Percentiles rank a stretch among this genome's conserved stretches.
Conservation (phyloP, 2,329 filamentous ascomycete species). For the Epichloe uncinata region DNA sequence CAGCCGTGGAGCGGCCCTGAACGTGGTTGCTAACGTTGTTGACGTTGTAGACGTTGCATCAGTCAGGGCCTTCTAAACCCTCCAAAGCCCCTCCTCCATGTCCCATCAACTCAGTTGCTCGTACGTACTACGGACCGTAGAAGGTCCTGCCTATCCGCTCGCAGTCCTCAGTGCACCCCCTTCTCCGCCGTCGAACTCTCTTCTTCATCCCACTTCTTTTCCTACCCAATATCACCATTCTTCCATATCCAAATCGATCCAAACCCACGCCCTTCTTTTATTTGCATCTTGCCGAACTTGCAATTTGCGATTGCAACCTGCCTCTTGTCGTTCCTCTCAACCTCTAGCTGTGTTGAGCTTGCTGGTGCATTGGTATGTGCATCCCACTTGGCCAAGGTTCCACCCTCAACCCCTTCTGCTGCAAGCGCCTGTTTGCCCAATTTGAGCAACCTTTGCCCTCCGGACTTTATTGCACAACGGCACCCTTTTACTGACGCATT, state of each 20-base stretch:
- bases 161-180: no score
- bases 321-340: background rate
- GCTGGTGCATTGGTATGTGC: slow-evolving; percentile 8
- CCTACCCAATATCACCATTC: background rate
- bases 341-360: slow-evolving; percentile 5
- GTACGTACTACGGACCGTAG: no score
- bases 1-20: no score
- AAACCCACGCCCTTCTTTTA: background rate
- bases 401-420: background rate
- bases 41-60: no score
- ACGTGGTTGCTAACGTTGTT: no score
- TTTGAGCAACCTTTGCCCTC: background rate
- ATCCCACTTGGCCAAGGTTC: background rate
- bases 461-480: background rate
- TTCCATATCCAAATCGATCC: slow-evolving; percentile 1
- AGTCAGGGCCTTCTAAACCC: no score
- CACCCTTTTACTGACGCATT: background rate
- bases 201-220: background rate
- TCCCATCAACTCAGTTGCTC: no score
- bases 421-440: background rate
- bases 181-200: slow-evolving; percentile 3
- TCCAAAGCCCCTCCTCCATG: no score
- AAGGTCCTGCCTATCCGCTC: no score
- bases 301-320: slow-evolving; percentile 4
- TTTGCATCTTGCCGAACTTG: background rate